Base-by-base conservation (phyloP, 306 rosid genomes). In the Malus sieversii region DNA sequence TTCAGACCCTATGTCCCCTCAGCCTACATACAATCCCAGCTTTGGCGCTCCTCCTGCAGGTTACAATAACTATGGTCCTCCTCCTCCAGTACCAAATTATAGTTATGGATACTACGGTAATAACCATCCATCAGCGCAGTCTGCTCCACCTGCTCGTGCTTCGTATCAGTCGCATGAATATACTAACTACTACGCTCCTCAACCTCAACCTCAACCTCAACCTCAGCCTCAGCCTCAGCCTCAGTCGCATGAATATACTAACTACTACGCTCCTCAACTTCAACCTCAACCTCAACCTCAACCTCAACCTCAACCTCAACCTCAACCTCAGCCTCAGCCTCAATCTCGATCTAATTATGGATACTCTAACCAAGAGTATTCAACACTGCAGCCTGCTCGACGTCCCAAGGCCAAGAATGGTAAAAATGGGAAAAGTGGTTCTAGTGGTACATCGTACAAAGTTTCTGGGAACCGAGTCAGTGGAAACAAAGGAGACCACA, bases 401-500 rank as follows among this genome's bases (percentile, higher is more conserved):
- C 62, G 62, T n/a, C 62, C 62, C 51, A 68, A 68, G 14, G 35
- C 72, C 20, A 68, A 44, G 48, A 68, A 3, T 11, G 57, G 23
- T 2, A 69, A 45, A 69, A 52, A 33, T 8, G 30, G 38, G 38
- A 25, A 48, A 48, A 48, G 55, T 5, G 8, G 55, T 16, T 14
- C 55, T 14, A 48, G 3, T 48, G 55, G 55, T 48, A 48, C 20
- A 18, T 48, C 58, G 14, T 69, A 45, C 73, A 45, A 45, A 11
- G 35, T 69, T 23, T 45, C 73, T 69, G 40, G 59, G 40, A 69
- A 69, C 48, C 40, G 73, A 69, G 35, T 69, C 23, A 69, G 73
- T 32, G 73, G 73, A 23, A 69, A 69, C 73, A 69, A 45, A 45
- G 73, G 73, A 45, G 59, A 69, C 73, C 40, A 27, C 29, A 45